Evolutionary conservation across 1,284 basidiomycete genomes (phyloP).

Genomic region (Blastosporella zonata): DNA sequence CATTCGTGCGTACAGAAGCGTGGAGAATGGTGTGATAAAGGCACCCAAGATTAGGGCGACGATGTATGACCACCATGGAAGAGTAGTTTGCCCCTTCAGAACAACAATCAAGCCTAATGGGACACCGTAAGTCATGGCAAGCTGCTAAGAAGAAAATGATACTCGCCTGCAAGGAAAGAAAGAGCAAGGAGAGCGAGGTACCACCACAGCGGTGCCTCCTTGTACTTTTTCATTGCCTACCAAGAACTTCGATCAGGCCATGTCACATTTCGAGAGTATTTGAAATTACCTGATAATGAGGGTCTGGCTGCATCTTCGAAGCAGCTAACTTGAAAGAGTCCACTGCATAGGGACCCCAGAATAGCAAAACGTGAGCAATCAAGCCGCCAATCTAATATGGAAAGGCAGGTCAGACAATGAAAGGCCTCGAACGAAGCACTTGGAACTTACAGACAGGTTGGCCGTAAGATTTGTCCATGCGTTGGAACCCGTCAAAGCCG

Average conservation of each 20-base stretch:
- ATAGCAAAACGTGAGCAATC: constrained; percentile 57
- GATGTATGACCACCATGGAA: constrained; percentile 64
- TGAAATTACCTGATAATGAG: constrained; percentile 49
- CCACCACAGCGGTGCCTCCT: constrained; percentile 55
- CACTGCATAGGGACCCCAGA: constrained; percentile 53
- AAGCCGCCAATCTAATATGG: constrained; percentile 53
- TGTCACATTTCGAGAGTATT: neutral
- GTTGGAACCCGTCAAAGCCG: constrained; percentile 51
- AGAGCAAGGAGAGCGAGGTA: constrained; percentile 47
- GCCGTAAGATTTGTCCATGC: constrained; percentile 52
- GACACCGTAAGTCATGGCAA: neutral
- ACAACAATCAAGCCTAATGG: constrained; percentile 48
- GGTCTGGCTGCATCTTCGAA: constrained; percentile 48
- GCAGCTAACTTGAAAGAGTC: constrained; percentile 49
- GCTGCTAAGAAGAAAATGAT: neutral
- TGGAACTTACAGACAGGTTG: constrained; percentile 46
- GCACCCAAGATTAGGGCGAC: constrained; percentile 41
- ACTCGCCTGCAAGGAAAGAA: constrained; percentile 50
- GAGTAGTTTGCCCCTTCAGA: constrained; percentile 55
- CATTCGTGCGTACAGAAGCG: constrained; percentile 45
- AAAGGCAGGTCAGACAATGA: neutral
- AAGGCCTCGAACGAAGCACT: neutral
- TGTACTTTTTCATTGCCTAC: constrained; percentile 47
- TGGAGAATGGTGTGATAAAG: constrained; percentile 40
- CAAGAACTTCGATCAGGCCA: neutral